Conservation (phyloP, 1,284 basidiomycete species). For the Meripilus lineatus region DNA sequence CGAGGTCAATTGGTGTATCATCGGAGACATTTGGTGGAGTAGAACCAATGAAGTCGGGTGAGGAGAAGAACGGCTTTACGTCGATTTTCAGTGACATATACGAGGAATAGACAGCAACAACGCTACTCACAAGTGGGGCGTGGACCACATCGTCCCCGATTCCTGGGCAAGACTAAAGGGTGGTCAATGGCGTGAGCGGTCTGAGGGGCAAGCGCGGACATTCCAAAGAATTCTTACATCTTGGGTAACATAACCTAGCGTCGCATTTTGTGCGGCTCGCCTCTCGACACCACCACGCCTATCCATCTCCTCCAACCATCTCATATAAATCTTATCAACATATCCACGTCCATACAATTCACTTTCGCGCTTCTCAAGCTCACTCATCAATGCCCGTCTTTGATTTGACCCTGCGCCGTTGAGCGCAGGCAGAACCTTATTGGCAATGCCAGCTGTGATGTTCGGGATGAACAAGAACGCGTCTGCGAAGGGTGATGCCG, state of each 20-base stretch:
- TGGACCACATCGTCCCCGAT: conserved; percentile 67
- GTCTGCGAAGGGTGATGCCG: conserved; percentile 61
- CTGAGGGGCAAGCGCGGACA: conserved; percentile 2
- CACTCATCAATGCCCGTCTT: conserved; percentile 21
- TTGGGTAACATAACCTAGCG: conserved; percentile 68
- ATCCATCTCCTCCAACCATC: conserved; percentile 56
- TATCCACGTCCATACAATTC: conserved; percentile 45
- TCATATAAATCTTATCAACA: conserved; percentile 45
- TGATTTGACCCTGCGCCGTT: conserved; percentile 43
- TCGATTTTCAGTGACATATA: too few species aligned
- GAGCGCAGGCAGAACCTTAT: conserved; percentile 46
- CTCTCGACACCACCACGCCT: conserved; percentile 28
- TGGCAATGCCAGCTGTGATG: conserved; percentile 44
- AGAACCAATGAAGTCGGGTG: conserved; percentile 59
- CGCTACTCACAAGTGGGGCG: conserved; percentile 36
- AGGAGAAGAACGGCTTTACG: conserved; percentile 38
- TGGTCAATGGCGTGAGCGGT: conserved; percentile 1
- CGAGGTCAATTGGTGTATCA: conserved; percentile 56
- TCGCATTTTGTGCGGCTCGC: conserved; percentile 42
- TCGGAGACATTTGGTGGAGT: conserved; percentile 43
- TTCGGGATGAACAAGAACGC: conserved; percentile 55
- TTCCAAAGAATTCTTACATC: conserved; percentile 43
- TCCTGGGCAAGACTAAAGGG: conserved; percentile 64
- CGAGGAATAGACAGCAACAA: too few species aligned
- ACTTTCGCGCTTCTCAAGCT: conserved; percentile 32